phyloP scores from a whole-genome alignment of 257 asterid genomes.

The Dorcoceras hygrometricum region DNA sequence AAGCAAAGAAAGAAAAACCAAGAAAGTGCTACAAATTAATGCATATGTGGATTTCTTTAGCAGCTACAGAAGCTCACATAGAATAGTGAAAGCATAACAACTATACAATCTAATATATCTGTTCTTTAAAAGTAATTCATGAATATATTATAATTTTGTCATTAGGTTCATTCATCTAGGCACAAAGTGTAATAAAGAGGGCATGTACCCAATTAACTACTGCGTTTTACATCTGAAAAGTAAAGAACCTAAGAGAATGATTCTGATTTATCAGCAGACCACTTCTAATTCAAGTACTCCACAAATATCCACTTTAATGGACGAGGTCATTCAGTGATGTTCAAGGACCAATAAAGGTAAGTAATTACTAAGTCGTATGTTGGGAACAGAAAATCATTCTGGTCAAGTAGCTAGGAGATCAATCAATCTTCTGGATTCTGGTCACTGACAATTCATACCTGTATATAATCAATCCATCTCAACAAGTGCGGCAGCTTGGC shows the following conservation, averaged over 20 bases:
- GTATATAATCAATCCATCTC: constrained; percentile 88
- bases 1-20: neutral
- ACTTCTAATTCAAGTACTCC: neutral
- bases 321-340: neutral
- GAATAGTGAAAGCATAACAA: neutral
- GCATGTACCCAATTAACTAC: neutral
- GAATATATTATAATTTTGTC: neutral
- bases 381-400: neutral
- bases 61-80: too few relatives aligned
- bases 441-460: constrained; percentile 41
- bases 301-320: neutral
- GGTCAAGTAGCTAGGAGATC: neutral
- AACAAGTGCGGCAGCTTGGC: constrained; percentile 65
- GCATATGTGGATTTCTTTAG: neutral
- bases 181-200: neutral
- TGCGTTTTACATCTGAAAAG: neutral
- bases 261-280: neutral
- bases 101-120: neutral
- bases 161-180: neutral
- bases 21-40: neutral
- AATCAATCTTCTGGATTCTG: neutral
- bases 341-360: neutral
- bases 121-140: neutral
- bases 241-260: neutral
- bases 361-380: neutral